Evolutionary conservation across 495 filamentous ascomycete genomes (phyloP).

Genomic region (Penicillium malachiteum): DNA sequence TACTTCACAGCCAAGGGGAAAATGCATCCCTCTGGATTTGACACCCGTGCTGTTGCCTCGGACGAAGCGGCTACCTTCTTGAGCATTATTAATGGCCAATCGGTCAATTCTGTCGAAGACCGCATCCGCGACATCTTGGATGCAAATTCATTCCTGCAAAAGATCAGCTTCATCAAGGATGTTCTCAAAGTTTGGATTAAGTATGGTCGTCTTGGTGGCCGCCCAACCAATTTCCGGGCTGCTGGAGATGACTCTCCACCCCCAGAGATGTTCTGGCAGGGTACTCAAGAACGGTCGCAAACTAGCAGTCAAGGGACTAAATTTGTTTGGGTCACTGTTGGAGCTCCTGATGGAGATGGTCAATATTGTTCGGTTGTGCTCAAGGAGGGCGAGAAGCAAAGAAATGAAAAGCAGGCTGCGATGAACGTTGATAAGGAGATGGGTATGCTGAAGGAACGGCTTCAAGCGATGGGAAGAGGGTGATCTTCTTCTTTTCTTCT

Average conservation of each 20-base stretch:
- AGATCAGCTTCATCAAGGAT: slow-evolving; percentile 71
- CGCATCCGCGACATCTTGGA: slow-evolving; percentile 61
- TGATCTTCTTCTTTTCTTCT: slow-evolving; percentile 10
- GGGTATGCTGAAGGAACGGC: slow-evolving; percentile 35
- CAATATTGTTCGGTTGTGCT: slow-evolving; percentile 45
- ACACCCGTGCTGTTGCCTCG: slow-evolving; percentile 53
- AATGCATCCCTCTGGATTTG: slow-evolving; percentile 52
- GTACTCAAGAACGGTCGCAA: slow-evolving; percentile 54
- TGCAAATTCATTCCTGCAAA: slow-evolving; percentile 76
- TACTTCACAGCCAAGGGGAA: slow-evolving; percentile 60
- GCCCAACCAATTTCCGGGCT: slow-evolving; percentile 16
- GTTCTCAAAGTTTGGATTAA: slow-evolving; percentile 72
- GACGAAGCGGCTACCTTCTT: slow-evolving; percentile 61
- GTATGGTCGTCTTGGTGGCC: slow-evolving; percentile 65
- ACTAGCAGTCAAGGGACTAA: slow-evolving; percentile 59
- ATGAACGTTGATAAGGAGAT: slow-evolving; percentile 31
- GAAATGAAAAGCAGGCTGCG: slow-evolving; percentile 12
- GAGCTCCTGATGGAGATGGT: slow-evolving; percentile 70
- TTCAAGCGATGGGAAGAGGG: slow-evolving; percentile 28
- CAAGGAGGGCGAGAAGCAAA: slow-evolving; percentile 24
- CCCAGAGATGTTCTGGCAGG: slow-evolving; percentile 63
- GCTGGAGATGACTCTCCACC: slow-evolving; percentile 42
- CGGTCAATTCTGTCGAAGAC: slow-evolving; percentile 52
- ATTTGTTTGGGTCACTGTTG: slow-evolving; percentile 82
- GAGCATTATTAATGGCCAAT: slow-evolving; percentile 56